Evolutionary conservation across 2,329 filamentous ascomycete species (phyloP).

Genomic region (Fusarium devonianum): DNA sequence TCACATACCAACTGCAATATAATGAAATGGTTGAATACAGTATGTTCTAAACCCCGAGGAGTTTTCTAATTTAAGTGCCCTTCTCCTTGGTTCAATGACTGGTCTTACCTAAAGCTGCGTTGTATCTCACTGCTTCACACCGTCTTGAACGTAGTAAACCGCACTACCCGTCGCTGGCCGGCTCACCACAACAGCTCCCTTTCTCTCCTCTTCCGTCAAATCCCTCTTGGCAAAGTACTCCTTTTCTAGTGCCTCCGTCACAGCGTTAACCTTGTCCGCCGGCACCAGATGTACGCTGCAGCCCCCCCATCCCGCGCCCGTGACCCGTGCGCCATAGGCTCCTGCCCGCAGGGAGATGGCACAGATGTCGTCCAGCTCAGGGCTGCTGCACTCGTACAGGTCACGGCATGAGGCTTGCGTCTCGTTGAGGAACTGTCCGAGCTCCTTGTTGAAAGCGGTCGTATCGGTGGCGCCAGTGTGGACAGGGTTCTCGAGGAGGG

Average conservation of each 20-base stretch:
- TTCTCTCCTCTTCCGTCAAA: constrained; percentile 73
- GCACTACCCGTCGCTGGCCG: constrained; percentile 80
- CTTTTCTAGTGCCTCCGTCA: constrained; percentile 78
- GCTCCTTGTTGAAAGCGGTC: constrained; percentile 66
- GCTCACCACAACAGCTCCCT: constrained; percentile 85
- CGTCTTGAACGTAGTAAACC: constrained; percentile 53
- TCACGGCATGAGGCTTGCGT: constrained; percentile 89
- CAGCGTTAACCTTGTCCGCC: constrained; percentile 77
- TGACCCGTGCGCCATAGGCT: constrained; percentile 83
- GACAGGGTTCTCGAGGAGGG: constrained; percentile 68
- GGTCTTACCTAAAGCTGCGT: constrained; percentile 7
- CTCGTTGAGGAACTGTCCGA: constrained; percentile 86
- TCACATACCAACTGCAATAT: too few species aligned
- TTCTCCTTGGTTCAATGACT: too few species aligned
- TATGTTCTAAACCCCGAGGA: too few species aligned
- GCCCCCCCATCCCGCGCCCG: constrained; percentile 95
- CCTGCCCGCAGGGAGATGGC: constrained; percentile 78
- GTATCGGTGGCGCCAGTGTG: constrained; percentile 58
- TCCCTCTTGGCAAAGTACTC: constrained; percentile 81
- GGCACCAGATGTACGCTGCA: constrained; percentile 95
- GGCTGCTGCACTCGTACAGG: constrained; percentile 89
- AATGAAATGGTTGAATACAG: too few species aligned
- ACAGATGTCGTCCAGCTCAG: constrained; percentile 91
- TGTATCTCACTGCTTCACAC: constrained; percentile 22
- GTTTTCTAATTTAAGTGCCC: too few species aligned